Evolutionary conservation across 345 rosid species (phyloP), one percentile per base, ranked within the genome.

Genomic region (Hibiscus syriacus): DNA sequence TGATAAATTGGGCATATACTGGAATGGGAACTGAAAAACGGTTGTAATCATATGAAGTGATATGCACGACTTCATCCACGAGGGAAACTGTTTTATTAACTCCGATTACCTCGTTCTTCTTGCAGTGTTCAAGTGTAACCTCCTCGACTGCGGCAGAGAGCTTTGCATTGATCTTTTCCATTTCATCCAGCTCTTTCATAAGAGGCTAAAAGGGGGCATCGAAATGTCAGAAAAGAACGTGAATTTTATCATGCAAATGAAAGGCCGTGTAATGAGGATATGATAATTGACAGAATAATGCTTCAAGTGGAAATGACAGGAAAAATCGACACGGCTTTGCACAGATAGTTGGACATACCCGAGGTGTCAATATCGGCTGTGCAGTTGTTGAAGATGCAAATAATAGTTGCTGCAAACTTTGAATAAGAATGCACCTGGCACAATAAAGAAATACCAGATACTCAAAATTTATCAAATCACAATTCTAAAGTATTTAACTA

Each of bases 381-480:
- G 99, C 96, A 29, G 97, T 94, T 46, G 97, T 91, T 46, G 96
- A 94, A 72, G 99, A 94, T 49, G 99, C 92, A 80, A 94, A 94
- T 29, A 89, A 81, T 65, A 89, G 68, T 68, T 90, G 99, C 83
- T 89, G 99, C 80, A 91, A 74, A 70, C 82, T 94, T 59, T 89
- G 90, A 77, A 89, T 87, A 53, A 91, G 84, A 13, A 81, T 87
- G 75, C 96, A 89, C 85, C 97, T 89, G 69, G 30, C 20, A 53
- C 29, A 76, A 46, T 19, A 27, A 41, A 30, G 41, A 52, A 49
- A 62, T 26, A 55, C 67, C 46, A 43, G 46, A 13, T 55, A 45
- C 8, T 12, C 2, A 48, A 17, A 41, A 17, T 26, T 25, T 43
- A 55, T 55, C 50, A 38, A 22, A 55, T n/a, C 8, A 11, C 17